These are phyloP conservation scores for Phytopythium helicoides DNA, from an alignment of 352 stramenopile species.

Conservation along the genomic window DNA sequence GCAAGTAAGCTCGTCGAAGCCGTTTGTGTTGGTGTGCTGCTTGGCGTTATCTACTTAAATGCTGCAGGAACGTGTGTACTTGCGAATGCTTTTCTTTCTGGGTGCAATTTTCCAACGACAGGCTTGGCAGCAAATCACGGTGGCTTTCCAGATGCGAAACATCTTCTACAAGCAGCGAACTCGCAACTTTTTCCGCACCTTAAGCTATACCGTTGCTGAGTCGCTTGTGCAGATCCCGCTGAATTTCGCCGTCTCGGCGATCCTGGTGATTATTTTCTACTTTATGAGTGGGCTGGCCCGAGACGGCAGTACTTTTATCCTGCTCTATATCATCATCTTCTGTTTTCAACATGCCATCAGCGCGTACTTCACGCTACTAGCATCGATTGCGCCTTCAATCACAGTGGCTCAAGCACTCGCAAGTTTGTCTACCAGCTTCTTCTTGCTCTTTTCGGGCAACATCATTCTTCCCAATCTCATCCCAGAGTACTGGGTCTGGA, in stretches of 20 bases:
- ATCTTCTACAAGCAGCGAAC: conserved; percentile 77
- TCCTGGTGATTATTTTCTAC: conserved; percentile 58
- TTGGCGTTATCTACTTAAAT: conserved; percentile 45
- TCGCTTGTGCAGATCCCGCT: conserved; percentile 26
- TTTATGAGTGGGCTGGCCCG: conserved; percentile 81
- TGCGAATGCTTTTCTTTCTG: conserved; percentile 28
- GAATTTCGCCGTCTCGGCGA: conserved; percentile 38
- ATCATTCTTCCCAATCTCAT: conserved; percentile 71
- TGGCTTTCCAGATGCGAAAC: conserved; percentile 37
- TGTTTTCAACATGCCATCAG: conserved; percentile 49
- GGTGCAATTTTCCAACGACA: conserved; percentile 27
- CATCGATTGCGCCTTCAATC: conserved; percentile 28
- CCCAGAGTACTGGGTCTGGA: conserved; percentile 72
- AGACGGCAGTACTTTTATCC: conserved; percentile 42
- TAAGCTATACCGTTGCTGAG: conserved; percentile 46
- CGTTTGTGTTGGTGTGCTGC: conserved; percentile 46
- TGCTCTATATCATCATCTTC: conserved; percentile 60
- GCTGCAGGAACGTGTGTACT: conserved; percentile 33
- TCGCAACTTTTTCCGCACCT: conserved; percentile 65
- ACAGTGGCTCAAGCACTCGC: conserved; percentile 28
- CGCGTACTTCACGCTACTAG: conserved; percentile 34
- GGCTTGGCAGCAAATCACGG: conserved; percentile 28
- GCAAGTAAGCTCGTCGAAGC: conserved; percentile 25
- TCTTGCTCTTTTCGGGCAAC: conserved; percentile 69
- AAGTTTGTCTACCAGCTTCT: conserved; percentile 31